These are phyloP conservation scores for Tetracentron sinense DNA, from an alignment of 164 flowering plant genomes.

Conservation along the genomic window DNA sequence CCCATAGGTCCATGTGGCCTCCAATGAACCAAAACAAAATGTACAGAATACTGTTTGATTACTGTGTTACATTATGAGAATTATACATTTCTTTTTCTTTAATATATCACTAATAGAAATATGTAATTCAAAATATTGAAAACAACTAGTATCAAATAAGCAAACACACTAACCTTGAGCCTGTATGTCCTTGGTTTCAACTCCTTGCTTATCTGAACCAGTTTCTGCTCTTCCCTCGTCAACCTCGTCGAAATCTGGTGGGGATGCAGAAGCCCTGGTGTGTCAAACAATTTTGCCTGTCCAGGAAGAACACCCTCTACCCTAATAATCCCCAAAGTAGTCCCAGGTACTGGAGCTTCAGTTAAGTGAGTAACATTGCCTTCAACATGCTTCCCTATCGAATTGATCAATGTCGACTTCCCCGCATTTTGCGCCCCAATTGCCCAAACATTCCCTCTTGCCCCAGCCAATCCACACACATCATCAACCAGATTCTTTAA, in stretches of 20 bases:
- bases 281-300: conserved; percentile 81
- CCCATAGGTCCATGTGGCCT: too few species aligned
- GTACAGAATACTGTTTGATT: too few species aligned
- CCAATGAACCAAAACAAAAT: too few species aligned
- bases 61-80: too few species aligned
- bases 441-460: conserved; percentile 89
- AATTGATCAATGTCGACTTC: conserved; percentile 83
- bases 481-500: conserved; percentile 74
- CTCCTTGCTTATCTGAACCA: conserved; percentile 77
- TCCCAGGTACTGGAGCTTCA: conserved; percentile 95
- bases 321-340: conserved; percentile 86
- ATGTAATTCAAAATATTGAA: too few species aligned
- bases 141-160: background rate
- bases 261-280: conserved; percentile 88
- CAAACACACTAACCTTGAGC: conserved; percentile 51
- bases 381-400: conserved; percentile 59
- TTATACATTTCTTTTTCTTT: too few species aligned
- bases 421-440: conserved; percentile 96
- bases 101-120: too few species aligned
- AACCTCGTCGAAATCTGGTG: conserved; percentile 81
- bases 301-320: conserved; percentile 85
- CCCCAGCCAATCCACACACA: conserved; percentile 59
- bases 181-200: conserved; percentile 88
- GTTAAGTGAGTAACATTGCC: conserved; percentile 64
- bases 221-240: conserved; percentile 81